Evolutionary conservation across 768 basidiomycete species (phyloP), one percentile per base, ranked within the genome.

Genomic region (Zangia roseola): DNA sequence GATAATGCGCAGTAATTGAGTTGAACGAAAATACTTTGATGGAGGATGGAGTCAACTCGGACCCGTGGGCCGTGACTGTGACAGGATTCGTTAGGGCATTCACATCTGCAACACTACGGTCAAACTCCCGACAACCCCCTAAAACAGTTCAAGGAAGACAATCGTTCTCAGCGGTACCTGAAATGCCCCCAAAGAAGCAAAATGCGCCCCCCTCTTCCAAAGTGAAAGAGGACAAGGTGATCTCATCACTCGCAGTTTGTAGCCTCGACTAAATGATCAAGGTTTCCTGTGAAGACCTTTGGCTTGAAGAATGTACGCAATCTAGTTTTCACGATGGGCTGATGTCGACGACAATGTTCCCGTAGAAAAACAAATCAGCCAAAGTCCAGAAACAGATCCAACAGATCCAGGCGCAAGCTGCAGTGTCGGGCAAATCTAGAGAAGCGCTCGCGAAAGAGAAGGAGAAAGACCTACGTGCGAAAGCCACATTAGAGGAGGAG

Each of bases 341-440:
- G 48, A 46, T 25, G 49, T 43, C 44, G 21, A 57, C 46, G 30
- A n/a, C 28, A 33, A 47, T 50, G 34, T 17, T 38, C 35, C 28
- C 40, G 40, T 64, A 91, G 88, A 94, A 94, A 91, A 94, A 93
- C 66, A 94, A 92, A 74, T 94, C 93, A 3, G 72, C 91, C 60
- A 97, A 88, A 69, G 94, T 94, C 23, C 88, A 97, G 74, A 83
- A 87, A 57, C 79, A 91, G 55, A 85, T 95, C 19, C 82, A 83
- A 42, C 76, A 77, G 39, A 81, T 98, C 41, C 84, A 97, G 70
- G 78, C 85, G 52, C 90, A 94, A 67, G 79, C 83, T 36, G 70
- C 86, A 4, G 57, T 73, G 57, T 67, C 85, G 0, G 94, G 94
- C 33, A 94, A 94, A 69, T 94, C 88, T 26, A 83, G 80, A 47